Conservation (phyloP, 371 early-diverging fungal species). For the Phascolomyces articulosus region DNA sequence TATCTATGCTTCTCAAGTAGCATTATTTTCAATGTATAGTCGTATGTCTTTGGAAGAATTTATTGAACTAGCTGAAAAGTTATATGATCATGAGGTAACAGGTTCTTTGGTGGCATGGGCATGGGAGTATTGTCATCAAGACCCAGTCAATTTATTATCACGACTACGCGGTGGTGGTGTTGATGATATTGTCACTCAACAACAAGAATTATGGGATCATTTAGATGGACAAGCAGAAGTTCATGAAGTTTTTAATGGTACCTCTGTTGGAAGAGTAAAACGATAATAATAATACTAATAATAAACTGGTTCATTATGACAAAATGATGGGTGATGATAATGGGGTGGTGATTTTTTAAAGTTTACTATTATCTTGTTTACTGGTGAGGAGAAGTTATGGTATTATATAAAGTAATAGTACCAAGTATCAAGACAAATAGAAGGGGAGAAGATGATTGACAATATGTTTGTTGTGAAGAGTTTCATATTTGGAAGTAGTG, state of each 20-base stretch:
- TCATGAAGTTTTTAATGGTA: conserved; percentile 17
- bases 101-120: conserved; percentile 21
- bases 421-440: neutral
- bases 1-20: conserved; percentile 22
- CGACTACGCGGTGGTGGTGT: neutral
- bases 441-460: neutral
- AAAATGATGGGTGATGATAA: no score
- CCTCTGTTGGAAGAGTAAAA: conserved; percentile 12
- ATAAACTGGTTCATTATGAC: no score
- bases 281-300: conserved; percentile 4
- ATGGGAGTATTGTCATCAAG: conserved; percentile 18
- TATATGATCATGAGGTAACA: conserved; percentile 9
- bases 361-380: no score
- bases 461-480: conserved; percentile 1
- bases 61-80: conserved; percentile 5
- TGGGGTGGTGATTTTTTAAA: no score
- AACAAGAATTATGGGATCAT: conserved; percentile 14
- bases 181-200: no score
- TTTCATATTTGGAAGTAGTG: neutral
- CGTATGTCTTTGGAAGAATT: conserved; percentile 9
- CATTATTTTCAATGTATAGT: conserved; percentile 8
- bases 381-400: no score
- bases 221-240: conserved; percentile 21
- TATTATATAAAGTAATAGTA: no score
- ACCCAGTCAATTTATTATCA: neutral